Percentiles rank a stretch among this genome's conserved stretches.
These are phyloP conservation scores for Liriodendron chinense DNA, from an alignment of 164 flowering plant genomes.

Conservation along the genomic window DNA sequence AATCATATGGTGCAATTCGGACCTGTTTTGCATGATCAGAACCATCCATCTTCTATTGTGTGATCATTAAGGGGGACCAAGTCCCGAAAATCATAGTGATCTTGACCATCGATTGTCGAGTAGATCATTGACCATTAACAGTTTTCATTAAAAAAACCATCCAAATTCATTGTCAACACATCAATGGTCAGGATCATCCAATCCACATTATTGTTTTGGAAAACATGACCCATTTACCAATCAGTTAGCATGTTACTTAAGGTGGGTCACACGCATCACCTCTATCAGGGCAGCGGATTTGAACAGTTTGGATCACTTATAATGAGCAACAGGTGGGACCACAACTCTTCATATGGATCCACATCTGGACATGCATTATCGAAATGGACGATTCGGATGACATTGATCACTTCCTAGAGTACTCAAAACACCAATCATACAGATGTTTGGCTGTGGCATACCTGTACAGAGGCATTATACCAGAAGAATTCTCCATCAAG, in stretches of 20 bases:
- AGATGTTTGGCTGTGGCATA: conserved; percentile 14
- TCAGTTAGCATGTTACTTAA: too few relatives aligned
- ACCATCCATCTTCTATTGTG: background rate
- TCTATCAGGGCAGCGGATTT: background rate
- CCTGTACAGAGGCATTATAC: conserved; percentile 85
- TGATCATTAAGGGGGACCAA: background rate
- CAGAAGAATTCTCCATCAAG: conserved; percentile 48
- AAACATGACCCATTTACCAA: too few relatives aligned
- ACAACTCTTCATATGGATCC: background rate
- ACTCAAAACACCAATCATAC: background rate
- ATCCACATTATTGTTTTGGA: too few relatives aligned
- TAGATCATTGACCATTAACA: too few relatives aligned
- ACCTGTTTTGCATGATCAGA: background rate
- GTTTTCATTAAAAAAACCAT: too few relatives aligned
- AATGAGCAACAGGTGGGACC: background rate
- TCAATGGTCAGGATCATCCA: too few relatives aligned
- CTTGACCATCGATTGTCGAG: background rate
- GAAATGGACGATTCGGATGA: too few relatives aligned
- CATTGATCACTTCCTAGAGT: too few relatives aligned
- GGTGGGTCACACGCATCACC: background rate
- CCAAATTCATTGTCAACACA: too few relatives aligned
- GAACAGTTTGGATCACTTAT: background rate
- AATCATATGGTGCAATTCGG: background rate
- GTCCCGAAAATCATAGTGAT: background rate
- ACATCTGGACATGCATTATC: too few relatives aligned